Conservation (phyloP, 2,329 filamentous ascomycete species). For the Cucurbitaria berberidis region DNA sequence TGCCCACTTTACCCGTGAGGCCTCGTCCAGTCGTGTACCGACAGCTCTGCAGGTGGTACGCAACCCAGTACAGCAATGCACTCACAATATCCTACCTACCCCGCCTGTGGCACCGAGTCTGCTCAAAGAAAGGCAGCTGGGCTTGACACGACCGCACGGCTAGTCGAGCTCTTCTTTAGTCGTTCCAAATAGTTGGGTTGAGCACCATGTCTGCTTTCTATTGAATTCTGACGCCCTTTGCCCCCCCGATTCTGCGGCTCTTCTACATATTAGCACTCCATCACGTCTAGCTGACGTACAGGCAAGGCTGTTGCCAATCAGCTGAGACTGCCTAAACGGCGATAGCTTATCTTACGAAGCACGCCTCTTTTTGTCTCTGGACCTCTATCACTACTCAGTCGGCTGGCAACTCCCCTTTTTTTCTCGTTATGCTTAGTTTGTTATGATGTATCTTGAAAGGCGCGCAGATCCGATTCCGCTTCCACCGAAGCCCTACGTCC, state of each 20-base stretch:
- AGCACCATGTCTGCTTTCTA: constrained; percentile 13
- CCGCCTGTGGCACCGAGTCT: constrained; percentile 32
- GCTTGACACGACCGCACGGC: constrained; percentile 5
- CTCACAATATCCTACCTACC: constrained; percentile 23
- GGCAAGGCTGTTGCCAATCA: constrained; percentile 24
- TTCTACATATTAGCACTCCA: constrained; percentile 11
- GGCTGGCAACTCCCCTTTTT: constrained; percentile 4
- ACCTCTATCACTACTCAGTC: constrained; percentile 19
- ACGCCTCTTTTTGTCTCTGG: constrained; percentile 15
- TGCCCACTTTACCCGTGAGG: constrained; percentile 26
- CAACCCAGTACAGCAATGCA: constrained; percentile 9
- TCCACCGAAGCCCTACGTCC: constrained; percentile 16
- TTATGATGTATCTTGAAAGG: constrained; percentile 31
- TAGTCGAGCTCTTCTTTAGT: constrained; percentile 14
- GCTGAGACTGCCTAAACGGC: constrained; percentile 14
- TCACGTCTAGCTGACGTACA: constrained; percentile 21
- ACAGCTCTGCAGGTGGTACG: constrained; percentile 17
- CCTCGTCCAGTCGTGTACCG: constrained; percentile 21
- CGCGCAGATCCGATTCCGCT: constrained; percentile 26
- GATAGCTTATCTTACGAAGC: constrained; percentile 21
- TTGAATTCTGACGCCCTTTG: constrained; percentile 19
- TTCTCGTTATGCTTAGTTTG: constrained; percentile 18
- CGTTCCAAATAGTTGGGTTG: constrained; percentile 14
- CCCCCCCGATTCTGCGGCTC: constrained; percentile 14
- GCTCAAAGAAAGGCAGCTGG: constrained; percentile 26